These are phyloP conservation scores for Teunomyces aglyptinius DNA, from an alignment of 805 yeast genomes.

Conservation along the genomic window DNA sequence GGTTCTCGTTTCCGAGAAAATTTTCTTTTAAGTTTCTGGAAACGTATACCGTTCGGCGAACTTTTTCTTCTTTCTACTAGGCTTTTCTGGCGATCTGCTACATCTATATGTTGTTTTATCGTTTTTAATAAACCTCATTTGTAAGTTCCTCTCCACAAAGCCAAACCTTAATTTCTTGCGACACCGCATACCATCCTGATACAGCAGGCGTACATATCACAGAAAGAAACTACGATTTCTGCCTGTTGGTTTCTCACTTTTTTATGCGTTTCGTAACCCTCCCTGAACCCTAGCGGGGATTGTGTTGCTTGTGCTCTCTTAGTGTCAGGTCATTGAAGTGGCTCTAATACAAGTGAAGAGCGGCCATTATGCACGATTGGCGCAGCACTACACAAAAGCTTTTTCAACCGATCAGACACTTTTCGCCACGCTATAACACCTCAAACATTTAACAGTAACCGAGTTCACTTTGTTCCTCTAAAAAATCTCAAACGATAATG, in stretches of 20 bases:
- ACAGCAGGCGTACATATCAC: background rate
- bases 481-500: constrained; percentile 6
- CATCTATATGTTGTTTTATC: no score
- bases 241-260: background rate
- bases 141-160: background rate
- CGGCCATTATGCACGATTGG: background rate
- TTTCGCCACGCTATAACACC: background rate
- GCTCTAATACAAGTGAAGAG: no score
- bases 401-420: background rate
- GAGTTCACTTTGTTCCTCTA: background rate
- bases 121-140: background rate
- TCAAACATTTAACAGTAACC: background rate
- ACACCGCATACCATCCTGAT: background rate
- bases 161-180: background rate
- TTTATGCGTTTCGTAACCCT: background rate
- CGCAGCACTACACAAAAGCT: background rate
- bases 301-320: no score
- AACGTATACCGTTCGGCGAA: background rate
- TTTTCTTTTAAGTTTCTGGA: background rate
- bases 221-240: background rate
- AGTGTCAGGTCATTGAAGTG: no score
- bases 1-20: background rate
- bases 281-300: background rate
- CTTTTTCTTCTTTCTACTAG: background rate
- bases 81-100: no score